These are phyloP conservation scores for Neurospora sp. DNA, from an alignment of 495 filamentous ascomycete species.

Conservation along the genomic window DNA sequence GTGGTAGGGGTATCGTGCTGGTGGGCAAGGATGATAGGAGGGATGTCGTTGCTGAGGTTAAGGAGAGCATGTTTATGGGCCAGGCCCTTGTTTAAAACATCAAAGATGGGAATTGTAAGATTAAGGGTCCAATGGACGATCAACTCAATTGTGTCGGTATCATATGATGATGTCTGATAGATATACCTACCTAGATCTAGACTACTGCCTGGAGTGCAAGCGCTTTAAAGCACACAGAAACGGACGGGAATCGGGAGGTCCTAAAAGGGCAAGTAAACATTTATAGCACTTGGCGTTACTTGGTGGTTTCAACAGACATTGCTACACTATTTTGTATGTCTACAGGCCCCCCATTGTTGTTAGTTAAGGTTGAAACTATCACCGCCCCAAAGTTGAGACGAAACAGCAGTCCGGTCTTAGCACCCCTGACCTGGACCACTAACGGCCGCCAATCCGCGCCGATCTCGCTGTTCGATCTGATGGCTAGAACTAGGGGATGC, in stretches of 20 bases:
- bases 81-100: conserved; percentile 62
- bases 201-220: neutral
- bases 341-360: neutral
- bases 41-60: conserved; percentile 86
- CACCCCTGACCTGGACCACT: neutral
- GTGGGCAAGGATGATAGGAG: conserved; percentile 82
- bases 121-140: neutral
- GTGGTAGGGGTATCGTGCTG: conserved; percentile 80
- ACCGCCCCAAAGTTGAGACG: neutral
- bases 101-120: neutral
- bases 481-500: neutral
- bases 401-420: neutral
- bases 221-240: neutral
- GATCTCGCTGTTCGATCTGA: neutral
- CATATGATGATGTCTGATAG: neutral
- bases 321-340: neutral
- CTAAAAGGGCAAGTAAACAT: neutral
- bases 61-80: conserved; percentile 88
- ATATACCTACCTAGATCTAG: neutral
- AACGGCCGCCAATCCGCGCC: neutral
- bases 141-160: neutral
- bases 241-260: neutral
- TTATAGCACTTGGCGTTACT: neutral
- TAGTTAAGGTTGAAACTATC: neutral
- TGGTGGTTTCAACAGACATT: neutral